Base-by-base conservation (phyloP, 495 filamentous ascomycete genomes). In the Penicillium dipodomyicola region DNA sequence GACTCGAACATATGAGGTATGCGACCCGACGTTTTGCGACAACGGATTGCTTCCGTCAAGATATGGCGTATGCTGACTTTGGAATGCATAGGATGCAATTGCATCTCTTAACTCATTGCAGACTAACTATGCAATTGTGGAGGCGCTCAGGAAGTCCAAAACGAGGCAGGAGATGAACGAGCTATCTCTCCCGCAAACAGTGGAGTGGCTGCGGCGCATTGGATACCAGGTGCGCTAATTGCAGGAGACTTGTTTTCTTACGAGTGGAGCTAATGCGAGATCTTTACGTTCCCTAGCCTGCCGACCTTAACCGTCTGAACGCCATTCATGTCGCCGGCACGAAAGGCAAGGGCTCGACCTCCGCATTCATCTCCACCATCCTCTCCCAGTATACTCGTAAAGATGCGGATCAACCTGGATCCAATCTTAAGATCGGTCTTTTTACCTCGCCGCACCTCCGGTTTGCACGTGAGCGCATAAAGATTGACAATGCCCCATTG, bases 371-470 rank as follows among this genome's bases (percentile, higher is more conserved):
- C 56, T 81, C 84, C 37, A 79, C 81, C 17, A 82, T 84, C 56
- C 75, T 88, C 5, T 69, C 78, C 5, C 84, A 87, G 61, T 87
- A 87, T 58, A 73, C 71, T 45, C 52, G 73, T 7, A 75, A 64
- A 63, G 71, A 51, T 58, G 61, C 27, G 37, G 70, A 25, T 56
- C 67, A 63, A 47, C 64, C 57, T 12, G 68, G 37, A 65, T 79
- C 56, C 39, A 60, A 56, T 5, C 53, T 83, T 2, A 89, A 86
- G 59, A 75, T 94, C 47, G 92, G 92, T 1, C 83, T 96, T 29
- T 96, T 91, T 67, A 96, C 89, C 4, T 95, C 90, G 3, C 92
- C 92, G 0, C 92, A 96, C 62, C 79, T 97, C 29, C 85, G 92
- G 44, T 89, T 89, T 55, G 91, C 95, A 5, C 83, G 91, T 10